These are phyloP conservation scores for Cryptococcus sp. DNA, from an alignment of 1,284 basidiomycete genomes.

Conservation along the genomic window DNA sequence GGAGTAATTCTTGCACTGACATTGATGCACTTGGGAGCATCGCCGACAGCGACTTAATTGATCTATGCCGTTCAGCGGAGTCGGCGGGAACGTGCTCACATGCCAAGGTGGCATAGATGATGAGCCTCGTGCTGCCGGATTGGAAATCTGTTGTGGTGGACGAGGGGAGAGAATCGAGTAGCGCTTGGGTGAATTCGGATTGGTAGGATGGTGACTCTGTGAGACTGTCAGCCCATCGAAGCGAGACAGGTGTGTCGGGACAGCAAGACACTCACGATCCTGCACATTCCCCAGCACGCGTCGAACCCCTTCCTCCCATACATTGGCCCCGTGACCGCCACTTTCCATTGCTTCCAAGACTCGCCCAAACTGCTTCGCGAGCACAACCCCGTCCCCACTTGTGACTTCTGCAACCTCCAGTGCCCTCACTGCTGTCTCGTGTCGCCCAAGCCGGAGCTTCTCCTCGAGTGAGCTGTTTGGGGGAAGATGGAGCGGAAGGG, in stretches of 20 bases:
- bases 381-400: constrained; percentile 2
- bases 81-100: constrained; percentile 13
- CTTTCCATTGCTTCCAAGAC: constrained; percentile 12
- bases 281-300: constrained; percentile 15
- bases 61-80: not conserved
- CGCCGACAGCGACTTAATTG: not conserved
- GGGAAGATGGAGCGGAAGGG: constrained; percentile 15
- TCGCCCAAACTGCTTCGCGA: constrained; percentile 5
- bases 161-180: not conserved
- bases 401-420: constrained; percentile 29
- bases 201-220: not conserved
- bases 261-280: constrained; percentile 6
- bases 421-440: constrained; percentile 28
- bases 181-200: not conserved
- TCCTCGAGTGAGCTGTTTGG: not conserved
- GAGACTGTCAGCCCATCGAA: not conserved
- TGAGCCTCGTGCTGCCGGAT: not conserved
- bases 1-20: constrained; percentile 28
- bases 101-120: constrained; percentile 17
- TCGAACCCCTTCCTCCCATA: constrained; percentile 27
- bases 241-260: not conserved
- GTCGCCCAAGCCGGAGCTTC: constrained; percentile 13
- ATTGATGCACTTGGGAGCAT: constrained; percentile 4
- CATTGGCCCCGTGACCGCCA: not conserved
- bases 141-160: not conserved